Base-by-base conservation (phyloP, 2,329 filamentous ascomycete genomes). In the Exserohilum turcica region DNA sequence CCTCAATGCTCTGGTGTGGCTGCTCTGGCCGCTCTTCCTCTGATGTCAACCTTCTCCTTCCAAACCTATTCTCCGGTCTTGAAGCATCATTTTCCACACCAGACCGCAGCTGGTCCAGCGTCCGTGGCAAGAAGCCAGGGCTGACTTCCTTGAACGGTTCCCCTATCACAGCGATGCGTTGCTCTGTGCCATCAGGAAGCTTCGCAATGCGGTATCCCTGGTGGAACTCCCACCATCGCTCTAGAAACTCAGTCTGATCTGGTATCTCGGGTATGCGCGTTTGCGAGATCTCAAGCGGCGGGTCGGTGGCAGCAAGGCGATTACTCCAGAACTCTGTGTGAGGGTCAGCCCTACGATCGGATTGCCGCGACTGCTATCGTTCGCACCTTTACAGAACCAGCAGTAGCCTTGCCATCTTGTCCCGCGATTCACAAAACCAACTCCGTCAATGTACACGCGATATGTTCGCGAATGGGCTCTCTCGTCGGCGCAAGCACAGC, bases 401-500 rank as follows among this genome's bases (percentile, higher is more conserved):
- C 79, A 82, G 53, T 82, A 82, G 49, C 76, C 68, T 59, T 81
- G 77, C 78, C 79, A 81, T 33, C 79, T 60, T 5, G 74, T 79
- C 2, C 79, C 79, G 19, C 78, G 69, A 31, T 76, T 72, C 5
- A 80, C 79, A 37, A 78, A 79, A 8, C 79, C 79, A n/a, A 81
- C 70, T 16, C 79, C 79, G 48, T 81, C 79, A 33, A 81, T 75
- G 59, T 81, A 81, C 0, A 77, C 76, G 10, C 68, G 65, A 54
- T 81, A 82, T 0, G 74, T 72, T 2, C 71, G 62, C 3, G 76
- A 70, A 50, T 82, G 79, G 2, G 70, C 57, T 32, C 75, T 66
- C 46, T 71, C 68, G 53, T 77, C 75, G 8, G 70, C 70, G 53
- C 75, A 77, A 8, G 75, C 75, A 60, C 75, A 77, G 63, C 75